phyloP scores from a whole-genome alignment of 106 monocot genomes.

The Phalaenopsis equestris region DNA sequence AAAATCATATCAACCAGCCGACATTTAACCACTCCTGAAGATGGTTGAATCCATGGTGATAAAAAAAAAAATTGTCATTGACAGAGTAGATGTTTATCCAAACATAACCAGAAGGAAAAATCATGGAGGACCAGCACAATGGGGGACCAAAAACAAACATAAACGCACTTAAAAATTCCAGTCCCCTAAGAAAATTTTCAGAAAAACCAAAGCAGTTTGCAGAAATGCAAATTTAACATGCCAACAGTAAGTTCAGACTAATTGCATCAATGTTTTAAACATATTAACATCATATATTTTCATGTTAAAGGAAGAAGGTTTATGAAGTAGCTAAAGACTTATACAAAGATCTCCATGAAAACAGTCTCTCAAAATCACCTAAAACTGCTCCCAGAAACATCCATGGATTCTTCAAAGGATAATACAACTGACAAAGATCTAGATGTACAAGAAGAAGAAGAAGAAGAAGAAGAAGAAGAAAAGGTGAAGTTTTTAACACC shows the following conservation, averaged over 20 bases:
- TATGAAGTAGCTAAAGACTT: not conserved
- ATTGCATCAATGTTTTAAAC: not conserved
- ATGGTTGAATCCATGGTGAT: too few species aligned
- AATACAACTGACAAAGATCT: not conserved
- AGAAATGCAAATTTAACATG: not conserved
- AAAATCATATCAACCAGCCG: too few species aligned
- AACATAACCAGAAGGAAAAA: too few species aligned
- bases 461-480: not conserved
- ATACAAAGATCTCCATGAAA: not conserved
- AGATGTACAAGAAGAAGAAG: not conserved
- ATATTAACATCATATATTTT: constrained; percentile 1
- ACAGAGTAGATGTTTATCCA: too few species aligned
- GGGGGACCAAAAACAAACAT: too few species aligned
- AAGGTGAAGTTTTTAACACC: not conserved
- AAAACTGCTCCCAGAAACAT: not conserved
- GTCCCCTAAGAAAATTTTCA: too few species aligned
- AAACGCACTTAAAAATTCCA: too few species aligned
- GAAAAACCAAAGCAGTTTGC: not conserved
- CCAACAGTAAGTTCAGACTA: not conserved
- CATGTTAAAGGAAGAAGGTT: not conserved
- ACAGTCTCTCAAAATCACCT: not conserved
- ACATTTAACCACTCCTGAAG: too few species aligned
- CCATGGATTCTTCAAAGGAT: not conserved
- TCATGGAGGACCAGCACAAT: too few species aligned
- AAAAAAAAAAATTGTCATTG: too few species aligned